These are phyloP conservation scores for Ustilago crameri DNA, from an alignment of 1,284 basidiomycete species.

Conservation along the genomic window DNA sequence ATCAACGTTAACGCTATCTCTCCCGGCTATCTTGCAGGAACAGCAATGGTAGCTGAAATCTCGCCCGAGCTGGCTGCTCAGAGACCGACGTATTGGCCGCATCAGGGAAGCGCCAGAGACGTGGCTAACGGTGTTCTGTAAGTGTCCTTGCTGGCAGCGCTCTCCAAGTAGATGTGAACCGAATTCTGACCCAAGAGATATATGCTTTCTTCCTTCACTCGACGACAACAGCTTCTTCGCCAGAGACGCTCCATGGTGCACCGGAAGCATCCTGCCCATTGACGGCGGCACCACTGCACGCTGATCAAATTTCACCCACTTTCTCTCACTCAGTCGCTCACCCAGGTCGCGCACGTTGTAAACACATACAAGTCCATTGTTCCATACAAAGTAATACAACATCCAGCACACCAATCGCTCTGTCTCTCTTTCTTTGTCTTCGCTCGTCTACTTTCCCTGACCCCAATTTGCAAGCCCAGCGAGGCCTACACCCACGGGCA, in stretches of 20 bases:
- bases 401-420: no score
- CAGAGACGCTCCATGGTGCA: slow-evolving; percentile 45
- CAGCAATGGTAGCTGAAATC: slow-evolving; percentile 45
- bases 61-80: slow-evolving; percentile 18
- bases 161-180: no score
- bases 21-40: slow-evolving; percentile 38
- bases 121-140: slow-evolving; percentile 43
- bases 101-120: slow-evolving; percentile 38
- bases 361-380: slow-evolving; percentile 16
- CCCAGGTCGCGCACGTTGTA: neutral
- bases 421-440: neutral
- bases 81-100: slow-evolving; percentile 46
- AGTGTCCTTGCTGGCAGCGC: neutral
- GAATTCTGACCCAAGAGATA: no score
- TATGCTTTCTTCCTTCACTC: no score
- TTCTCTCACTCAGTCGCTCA: neutral
- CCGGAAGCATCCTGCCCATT: slow-evolving; percentile 48
- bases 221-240: slow-evolving; percentile 32
- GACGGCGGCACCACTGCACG: slow-evolving; percentile 51
- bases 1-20: slow-evolving; percentile 53
- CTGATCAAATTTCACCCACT: slow-evolving; percentile 3
- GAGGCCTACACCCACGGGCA: slow-evolving; percentile 45
- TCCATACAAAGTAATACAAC: no score
- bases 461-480: slow-evolving; percentile 48
- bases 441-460: slow-evolving; percentile 19